Evolutionary conservation across 2,329 filamentous ascomycete genomes (phyloP), one percentile per base, ranked within the genome.

Genomic region (Penicillium sp.): DNA sequence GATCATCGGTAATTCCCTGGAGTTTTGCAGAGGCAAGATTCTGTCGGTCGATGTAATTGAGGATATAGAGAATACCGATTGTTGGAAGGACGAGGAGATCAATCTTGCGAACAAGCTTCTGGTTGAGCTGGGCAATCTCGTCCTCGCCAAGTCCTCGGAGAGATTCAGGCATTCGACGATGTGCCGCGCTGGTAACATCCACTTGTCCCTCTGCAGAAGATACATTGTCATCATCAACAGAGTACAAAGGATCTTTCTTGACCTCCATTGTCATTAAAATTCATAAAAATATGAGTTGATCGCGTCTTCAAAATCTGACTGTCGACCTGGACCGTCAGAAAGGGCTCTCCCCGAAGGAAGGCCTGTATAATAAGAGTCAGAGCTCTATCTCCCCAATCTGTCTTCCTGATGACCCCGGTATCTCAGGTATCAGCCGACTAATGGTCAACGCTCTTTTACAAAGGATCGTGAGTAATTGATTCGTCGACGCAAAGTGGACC

Each of bases 1-100:
- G 67, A 57, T 79, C 77, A 1, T 76, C 71, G 55, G 70, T 78
- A 61, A 80, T 78, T 25, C 77, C 77, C 52, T 78, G 71, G 3
- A 80, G 71, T 49, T 78, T 78, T 6, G 78, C 76, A 0, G 76
- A 70, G 2, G 76, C 73, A 7, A 80, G 62, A 28, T 75, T 76
- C 49, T 76, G 73, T 4, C 78, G 70, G 60, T 79, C 77, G 57
- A 80, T 66, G 52, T 78, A 79, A 65, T 79, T 79, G 28, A 79
- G 62, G 26, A 79, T 78, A 63, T 79, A 79, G 6, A 79, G 53
- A 28, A 79, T 73, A 0, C 71, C 69, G 52, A 77, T 73, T 4
- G 68, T 72, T 3, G 73, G 73, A 1, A 75, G 63, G 5, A 75
- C 63, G 8, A 71, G 42, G 3, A 72, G 58, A 52, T 75, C 73